A percentile compares a stretch with the other conserved stretches of the same genome.
Conservation (phyloP, 2,329 filamentous ascomycete species). For the Xylaria sp. region DNA sequence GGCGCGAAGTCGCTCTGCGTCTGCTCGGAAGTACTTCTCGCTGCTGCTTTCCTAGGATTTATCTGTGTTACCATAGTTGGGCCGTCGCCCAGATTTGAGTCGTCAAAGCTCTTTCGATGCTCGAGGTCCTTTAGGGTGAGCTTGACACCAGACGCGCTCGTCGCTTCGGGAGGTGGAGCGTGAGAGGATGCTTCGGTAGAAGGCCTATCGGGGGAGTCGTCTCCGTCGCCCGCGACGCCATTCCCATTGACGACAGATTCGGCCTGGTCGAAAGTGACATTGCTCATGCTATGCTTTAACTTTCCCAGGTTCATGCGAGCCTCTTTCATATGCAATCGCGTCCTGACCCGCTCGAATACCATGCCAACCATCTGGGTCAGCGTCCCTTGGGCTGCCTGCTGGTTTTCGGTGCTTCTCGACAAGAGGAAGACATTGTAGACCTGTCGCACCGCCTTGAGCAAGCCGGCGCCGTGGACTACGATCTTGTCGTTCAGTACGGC, state of each 20-base stretch:
- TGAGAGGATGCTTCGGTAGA: slow-evolving; percentile 36
- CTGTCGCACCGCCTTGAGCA: slow-evolving; percentile 94
- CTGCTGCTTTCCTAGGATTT: slow-evolving; percentile 49
- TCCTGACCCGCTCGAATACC: slow-evolving; percentile 93
- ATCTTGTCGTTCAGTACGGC: slow-evolving; percentile 99
- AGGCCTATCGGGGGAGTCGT: slow-evolving; percentile 42
- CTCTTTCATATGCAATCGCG: slow-evolving; percentile 84
- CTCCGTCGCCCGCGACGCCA: slow-evolving; percentile 39
- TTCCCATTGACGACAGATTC: slow-evolving; percentile 40
- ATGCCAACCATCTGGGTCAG: slow-evolving; percentile 98
- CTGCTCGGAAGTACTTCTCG: slow-evolving; percentile 56
- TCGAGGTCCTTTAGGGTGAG: slow-evolving; percentile 69
- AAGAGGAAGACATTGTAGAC: slow-evolving; percentile 99
- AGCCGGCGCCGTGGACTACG: slow-evolving; percentile 92
- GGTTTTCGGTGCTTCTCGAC: slow-evolving; percentile 90
- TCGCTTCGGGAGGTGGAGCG: slow-evolving; percentile 27
- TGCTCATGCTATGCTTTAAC: slow-evolving; percentile 56
- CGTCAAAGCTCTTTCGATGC: slow-evolving; percentile 69
- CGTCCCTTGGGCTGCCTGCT: slow-evolving; percentile 95
- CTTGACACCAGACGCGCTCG: slow-evolving; percentile 51
- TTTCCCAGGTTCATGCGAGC: slow-evolving; percentile 63
- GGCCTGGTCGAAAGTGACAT: slow-evolving; percentile 53
- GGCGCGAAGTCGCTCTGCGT: slow-evolving; percentile 56
- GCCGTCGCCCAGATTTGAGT: slow-evolving; percentile 67
- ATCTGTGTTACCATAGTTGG: slow-evolving; percentile 69